Percentiles rank a stretch among this genome's conserved stretches.
Conservation (phyloP, 2,329 filamentous ascomycete species). For the Fusarium graminum region DNA sequence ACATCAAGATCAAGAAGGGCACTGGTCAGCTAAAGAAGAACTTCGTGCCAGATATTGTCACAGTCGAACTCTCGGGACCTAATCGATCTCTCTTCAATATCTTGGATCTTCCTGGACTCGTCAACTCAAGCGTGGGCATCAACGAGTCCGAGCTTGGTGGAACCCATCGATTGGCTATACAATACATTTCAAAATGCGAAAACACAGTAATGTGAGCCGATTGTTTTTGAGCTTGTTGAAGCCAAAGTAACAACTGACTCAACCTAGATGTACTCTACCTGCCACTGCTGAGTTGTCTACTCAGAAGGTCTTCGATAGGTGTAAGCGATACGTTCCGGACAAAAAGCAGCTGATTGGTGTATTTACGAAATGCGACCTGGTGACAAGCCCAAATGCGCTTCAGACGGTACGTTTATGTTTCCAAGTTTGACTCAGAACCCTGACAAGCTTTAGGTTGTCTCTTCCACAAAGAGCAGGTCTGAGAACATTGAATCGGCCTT, state of each 20-base stretch:
- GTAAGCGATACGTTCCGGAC: neutral
- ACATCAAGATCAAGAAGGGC: neutral
- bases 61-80: neutral
- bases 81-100: conserved; percentile 2
- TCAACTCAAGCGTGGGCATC: neutral
- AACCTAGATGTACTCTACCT: conserved; percentile 3
- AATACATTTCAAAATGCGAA: neutral
- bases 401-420: too few relatives aligned
- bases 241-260: neutral
- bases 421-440: too few relatives aligned
- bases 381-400: too few relatives aligned
- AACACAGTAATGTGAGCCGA: conserved; percentile 1
- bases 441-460: neutral
- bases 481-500: neutral
- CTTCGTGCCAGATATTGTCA: conserved; percentile 7
- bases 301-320: neutral
- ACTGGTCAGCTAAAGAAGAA: neutral
- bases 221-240: neutral
- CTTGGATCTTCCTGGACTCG: conserved; percentile 2
- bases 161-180: neutral
- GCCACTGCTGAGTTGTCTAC: conserved; percentile 1
- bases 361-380: conserved; percentile 1
- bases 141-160: neutral
- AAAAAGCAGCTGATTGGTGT: neutral
- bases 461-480: neutral